phyloP scores from a whole-genome alignment of 78 protist genomes.

The Dictyostelium brefeldianum region DNA sequence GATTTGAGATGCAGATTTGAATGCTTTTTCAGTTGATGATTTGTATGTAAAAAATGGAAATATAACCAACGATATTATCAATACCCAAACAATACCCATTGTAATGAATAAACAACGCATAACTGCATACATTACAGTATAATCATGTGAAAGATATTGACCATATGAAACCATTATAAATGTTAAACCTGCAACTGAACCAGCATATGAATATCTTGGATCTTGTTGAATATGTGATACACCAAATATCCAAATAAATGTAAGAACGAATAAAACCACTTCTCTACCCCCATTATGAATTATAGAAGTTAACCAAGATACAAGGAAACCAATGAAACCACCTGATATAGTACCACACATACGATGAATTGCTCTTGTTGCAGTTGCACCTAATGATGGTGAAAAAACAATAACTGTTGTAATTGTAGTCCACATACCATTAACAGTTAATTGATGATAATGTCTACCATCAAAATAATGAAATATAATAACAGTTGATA shows the following conservation, averaged over 20 bases:
- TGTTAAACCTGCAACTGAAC: constrained; percentile 45
- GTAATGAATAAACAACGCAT: constrained; percentile 24
- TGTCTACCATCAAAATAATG: constrained; percentile 49
- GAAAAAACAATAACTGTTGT: constrained; percentile 49
- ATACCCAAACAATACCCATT: constrained; percentile 54
- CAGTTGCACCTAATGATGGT: constrained; percentile 60
- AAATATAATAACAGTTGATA: not conserved
- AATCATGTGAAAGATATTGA: constrained; percentile 2
- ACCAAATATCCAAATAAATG: constrained; percentile 24
- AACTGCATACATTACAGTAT: constrained; percentile 25
- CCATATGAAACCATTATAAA: constrained; percentile 48
- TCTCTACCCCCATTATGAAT: constrained; percentile 3
- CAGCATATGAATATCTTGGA: constrained; percentile 46
- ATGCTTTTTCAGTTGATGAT: not conserved
- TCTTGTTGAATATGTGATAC: constrained; percentile 69
- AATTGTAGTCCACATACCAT: constrained; percentile 57
- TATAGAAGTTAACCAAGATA: constrained; percentile 12
- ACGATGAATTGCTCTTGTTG: constrained; percentile 57
- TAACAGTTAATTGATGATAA: not conserved
- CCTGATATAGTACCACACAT: constrained; percentile 54
- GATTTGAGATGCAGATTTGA: not conserved
- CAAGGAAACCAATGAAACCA: constrained; percentile 32
- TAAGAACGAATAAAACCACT: not conserved
- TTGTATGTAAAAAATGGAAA: constrained; percentile 66
- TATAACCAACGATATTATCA: not conserved